A percentile compares a stretch with the other conserved stretches of the same genome.
These are phyloP conservation scores for Fomitopsis pulvina DNA, from an alignment of 768 basidiomycete species.

Conservation along the genomic window DNA sequence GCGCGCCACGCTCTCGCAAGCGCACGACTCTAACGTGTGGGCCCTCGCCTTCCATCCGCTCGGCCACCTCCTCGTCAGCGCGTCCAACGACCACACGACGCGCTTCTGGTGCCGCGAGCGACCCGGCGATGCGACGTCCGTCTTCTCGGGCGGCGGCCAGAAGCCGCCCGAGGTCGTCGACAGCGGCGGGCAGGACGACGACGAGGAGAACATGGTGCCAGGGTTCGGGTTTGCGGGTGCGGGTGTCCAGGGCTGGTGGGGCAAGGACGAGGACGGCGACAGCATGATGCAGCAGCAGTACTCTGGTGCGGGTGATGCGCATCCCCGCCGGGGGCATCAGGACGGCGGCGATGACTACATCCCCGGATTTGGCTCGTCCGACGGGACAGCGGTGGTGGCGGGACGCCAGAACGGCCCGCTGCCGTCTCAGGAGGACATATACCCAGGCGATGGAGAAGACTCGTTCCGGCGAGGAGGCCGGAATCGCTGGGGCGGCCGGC, in stretches of 20 bases:
- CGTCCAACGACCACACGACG: slow-evolving; percentile 97
- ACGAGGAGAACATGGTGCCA: slow-evolving; percentile 72
- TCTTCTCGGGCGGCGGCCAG: slow-evolving; percentile 77
- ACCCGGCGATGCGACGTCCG: slow-evolving; percentile 74
- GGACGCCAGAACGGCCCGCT: slow-evolving; percentile 29
- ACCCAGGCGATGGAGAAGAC: slow-evolving; percentile 8
- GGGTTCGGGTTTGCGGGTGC: slow-evolving; percentile 47
- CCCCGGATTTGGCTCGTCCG: slow-evolving; percentile 41
- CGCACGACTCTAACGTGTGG: slow-evolving; percentile 98
- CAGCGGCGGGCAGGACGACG: slow-evolving; percentile 39
- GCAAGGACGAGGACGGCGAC: slow-evolving; percentile 37
- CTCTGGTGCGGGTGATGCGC: slow-evolving; percentile 17
- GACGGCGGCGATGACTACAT: slow-evolving; percentile 50
- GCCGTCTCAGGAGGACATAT: slow-evolving; percentile 49
- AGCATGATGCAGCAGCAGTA: not conserved
- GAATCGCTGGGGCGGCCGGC: not conserved
- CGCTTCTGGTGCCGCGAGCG: slow-evolving; percentile 97
- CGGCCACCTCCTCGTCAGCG: slow-evolving; percentile 89
- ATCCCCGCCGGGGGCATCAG: not conserved
- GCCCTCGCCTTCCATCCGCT: slow-evolving; percentile 92
- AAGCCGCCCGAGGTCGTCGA: slow-evolving; percentile 71
- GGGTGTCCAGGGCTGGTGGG: slow-evolving; percentile 33
- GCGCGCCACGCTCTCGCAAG: slow-evolving; percentile 84
- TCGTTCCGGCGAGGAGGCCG: not conserved
- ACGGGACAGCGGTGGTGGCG: slow-evolving; percentile 14